Conservation (phyloP, 306 rosid species). For the Cucurbita argyrosperma region DNA sequence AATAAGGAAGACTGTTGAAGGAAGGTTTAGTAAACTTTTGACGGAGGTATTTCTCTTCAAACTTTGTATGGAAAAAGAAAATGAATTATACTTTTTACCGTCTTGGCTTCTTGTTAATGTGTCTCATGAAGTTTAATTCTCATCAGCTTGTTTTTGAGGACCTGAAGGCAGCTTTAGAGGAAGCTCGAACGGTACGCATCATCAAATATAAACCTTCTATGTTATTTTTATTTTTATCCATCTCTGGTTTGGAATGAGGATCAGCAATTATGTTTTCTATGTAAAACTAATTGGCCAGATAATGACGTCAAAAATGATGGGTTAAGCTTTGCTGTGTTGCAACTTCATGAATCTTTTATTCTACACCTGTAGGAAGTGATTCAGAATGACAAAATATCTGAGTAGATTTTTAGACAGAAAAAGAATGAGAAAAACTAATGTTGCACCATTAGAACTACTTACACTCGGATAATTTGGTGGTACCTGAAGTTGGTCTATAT, state of each 20-base stretch:
- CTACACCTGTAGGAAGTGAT: neutral
- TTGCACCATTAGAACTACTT: neutral
- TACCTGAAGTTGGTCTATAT: neutral
- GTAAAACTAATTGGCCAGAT: neutral
- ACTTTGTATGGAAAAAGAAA: neutral
- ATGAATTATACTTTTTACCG: neutral
- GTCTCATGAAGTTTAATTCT: conserved; percentile 8
- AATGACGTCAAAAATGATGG: neutral
- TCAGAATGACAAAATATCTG: neutral
- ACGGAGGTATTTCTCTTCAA: conserved; percentile 39
- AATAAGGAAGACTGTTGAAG: conserved; percentile 85
- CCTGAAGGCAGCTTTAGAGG: conserved; percentile 88
- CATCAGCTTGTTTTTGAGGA: conserved; percentile 72
- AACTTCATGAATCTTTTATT: neutral
- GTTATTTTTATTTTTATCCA: neutral
- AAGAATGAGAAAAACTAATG: neutral
- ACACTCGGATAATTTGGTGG: neutral
- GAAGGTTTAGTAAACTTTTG: conserved; percentile 69
- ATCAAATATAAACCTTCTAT: conserved; percentile 4
- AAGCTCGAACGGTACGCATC: conserved; percentile 58
- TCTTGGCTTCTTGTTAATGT: conserved; percentile 15
- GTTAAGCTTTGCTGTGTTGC: neutral
- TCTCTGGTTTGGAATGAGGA: neutral
- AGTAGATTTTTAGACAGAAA: neutral
- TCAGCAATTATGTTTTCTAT: neutral